Conservation (phyloP, 2,329 filamentous ascomycete species). For the Sclerotinia minor region DNA sequence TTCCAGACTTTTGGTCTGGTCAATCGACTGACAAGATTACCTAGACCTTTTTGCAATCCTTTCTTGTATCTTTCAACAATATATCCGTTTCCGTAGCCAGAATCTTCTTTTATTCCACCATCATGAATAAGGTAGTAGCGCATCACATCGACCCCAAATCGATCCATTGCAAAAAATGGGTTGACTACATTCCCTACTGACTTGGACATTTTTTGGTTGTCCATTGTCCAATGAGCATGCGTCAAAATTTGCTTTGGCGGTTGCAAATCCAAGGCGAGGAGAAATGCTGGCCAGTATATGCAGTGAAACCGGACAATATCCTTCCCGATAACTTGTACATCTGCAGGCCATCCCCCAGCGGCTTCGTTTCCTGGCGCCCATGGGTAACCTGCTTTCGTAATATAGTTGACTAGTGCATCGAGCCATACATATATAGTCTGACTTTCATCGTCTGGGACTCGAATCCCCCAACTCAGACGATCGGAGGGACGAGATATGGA, state of each 20-base stretch:
- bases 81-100: constrained; percentile 78
- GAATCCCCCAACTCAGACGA: constrained; percentile 83
- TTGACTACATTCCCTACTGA: constrained; percentile 93
- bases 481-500: constrained; percentile 82
- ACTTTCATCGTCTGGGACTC: constrained; percentile 75
- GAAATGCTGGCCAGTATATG: constrained; percentile 96
- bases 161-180: constrained; percentile 84
- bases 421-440: constrained; percentile 99
- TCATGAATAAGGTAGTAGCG: constrained; percentile 85
- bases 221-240: constrained; percentile 95
- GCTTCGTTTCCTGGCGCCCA: constrained; percentile 66
- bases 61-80: constrained; percentile 80
- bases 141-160: constrained; percentile 84
- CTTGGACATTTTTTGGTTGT: constrained; percentile 93
- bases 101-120: constrained; percentile 74
- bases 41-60: constrained; percentile 72
- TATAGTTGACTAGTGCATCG: constrained; percentile 91
- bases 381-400: constrained; percentile 85
- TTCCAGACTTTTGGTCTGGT: constrained; percentile 69
- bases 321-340: constrained; percentile 92
- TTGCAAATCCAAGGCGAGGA: constrained; percentile 82
- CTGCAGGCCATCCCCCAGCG: constrained; percentile 77
- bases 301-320: constrained; percentile 96
- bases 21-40: constrained; percentile 76
- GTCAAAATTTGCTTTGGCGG: constrained; percentile 78